phyloP scores from a whole-genome alignment of 495 filamentous ascomycete genomes.

The Entonaema liquescens region DNA sequence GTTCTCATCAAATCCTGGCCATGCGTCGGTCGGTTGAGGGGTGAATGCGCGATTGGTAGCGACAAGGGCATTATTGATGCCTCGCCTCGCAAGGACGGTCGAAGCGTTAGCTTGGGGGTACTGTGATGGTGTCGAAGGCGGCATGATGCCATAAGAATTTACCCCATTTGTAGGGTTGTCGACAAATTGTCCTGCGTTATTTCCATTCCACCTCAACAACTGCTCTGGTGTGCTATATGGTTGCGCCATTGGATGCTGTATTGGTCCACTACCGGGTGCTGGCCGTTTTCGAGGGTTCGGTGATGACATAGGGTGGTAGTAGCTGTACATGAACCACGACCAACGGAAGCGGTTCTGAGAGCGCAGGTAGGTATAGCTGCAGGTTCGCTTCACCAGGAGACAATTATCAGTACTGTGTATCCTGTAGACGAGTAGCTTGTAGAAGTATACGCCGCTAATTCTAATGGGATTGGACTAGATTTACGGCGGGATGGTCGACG shows the following conservation, averaged over 20 bases:
- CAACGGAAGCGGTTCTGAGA: neutral
- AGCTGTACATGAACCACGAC: slow-evolving; percentile 46
- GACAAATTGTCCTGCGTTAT: slow-evolving; percentile 44
- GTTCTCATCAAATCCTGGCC: slow-evolving; percentile 57
- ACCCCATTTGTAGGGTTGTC: slow-evolving; percentile 46
- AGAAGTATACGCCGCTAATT: neutral
- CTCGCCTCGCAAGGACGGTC: slow-evolving; percentile 72
- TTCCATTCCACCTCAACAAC: slow-evolving; percentile 53
- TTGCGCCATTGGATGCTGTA: slow-evolving; percentile 58
- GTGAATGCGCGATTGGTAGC: slow-evolving; percentile 53
- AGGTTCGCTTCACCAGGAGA: slow-evolving; percentile 8
- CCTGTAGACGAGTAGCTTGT: neutral
- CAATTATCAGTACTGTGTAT: slow-evolving; percentile 10
- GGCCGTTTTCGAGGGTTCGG: slow-evolving; percentile 74
- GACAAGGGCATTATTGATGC: slow-evolving; percentile 69
- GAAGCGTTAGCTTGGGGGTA: slow-evolving; percentile 58
- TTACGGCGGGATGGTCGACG: neutral
- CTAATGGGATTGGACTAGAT: slow-evolving; percentile 1
- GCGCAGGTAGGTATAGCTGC: slow-evolving; percentile 13
- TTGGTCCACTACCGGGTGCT: slow-evolving; percentile 70
- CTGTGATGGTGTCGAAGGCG: slow-evolving; percentile 50
- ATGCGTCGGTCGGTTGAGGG: slow-evolving; percentile 55
- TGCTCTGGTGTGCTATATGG: slow-evolving; percentile 52
- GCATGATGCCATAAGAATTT: slow-evolving; percentile 55
- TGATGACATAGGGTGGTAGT: slow-evolving; percentile 54